Evolutionary conservation across 768 basidiomycete species (phyloP), one percentile per base, ranked within the genome.

Genomic region (Dacryopinax primogenitus): DNA sequence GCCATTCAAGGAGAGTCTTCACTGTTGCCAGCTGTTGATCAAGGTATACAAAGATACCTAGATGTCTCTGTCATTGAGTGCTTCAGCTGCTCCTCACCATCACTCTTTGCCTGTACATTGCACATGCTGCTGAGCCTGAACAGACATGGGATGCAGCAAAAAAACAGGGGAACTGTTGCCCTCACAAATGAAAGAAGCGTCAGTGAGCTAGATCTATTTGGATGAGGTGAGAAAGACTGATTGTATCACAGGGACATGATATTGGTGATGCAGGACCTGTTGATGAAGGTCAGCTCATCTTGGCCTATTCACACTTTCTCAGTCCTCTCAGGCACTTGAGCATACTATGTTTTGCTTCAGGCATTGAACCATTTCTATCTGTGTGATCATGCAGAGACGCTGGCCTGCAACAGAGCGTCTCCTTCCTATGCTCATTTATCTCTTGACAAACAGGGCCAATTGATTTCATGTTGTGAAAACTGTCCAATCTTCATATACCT

Each of bases 271-370:
- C n/a, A n/a, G n/a, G n/a, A n/a, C n/a, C n/a, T n/a, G n/a, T n/a
- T n/a, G n/a, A n/a, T n/a, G n/a, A n/a, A n/a, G n/a, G n/a, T n/a
- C n/a, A n/a, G n/a, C n/a, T n/a, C n/a, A n/a, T n/a, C n/a, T n/a
- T n/a, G n/a, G n/a, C n/a, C n/a, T n/a, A n/a, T n/a, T n/a, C n/a
- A n/a, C n/a, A n/a, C n/a, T n/a, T n/a, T n/a, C n/a, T n/a, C n/a
- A n/a, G n/a, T n/a, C n/a, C n/a, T n/a, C n/a, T n/a, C n/a, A n/a
- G n/a, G n/a, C n/a, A n/a, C n/a, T n/a, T n/a, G 84, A 67, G 89
- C 88, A 12, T 90, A 89, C 76, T 86, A 81, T 71, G 83, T 88
- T 73, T 90, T 90, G 12, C 73, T 88, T 66, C 72, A 81, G 7
- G 88, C 87, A 2, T 78, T 92, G 21, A 76, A 84, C 1, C 79